Evolutionary conservation across 768 basidiomycete species (phyloP), one percentile per base, ranked within the genome.

Genomic region (Termitomyces sp.): DNA sequence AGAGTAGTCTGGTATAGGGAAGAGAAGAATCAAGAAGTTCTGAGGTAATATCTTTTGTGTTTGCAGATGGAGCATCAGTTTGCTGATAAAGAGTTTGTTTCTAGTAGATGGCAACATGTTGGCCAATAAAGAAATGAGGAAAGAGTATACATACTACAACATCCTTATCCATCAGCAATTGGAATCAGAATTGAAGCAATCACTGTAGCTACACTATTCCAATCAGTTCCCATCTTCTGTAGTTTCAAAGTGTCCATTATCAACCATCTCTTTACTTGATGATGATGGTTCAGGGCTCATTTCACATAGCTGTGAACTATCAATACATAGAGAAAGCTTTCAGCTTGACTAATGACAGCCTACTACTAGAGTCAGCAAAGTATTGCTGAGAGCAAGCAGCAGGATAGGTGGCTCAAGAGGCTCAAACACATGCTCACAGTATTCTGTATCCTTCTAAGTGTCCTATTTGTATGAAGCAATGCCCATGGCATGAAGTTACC

Each of bases 291-390:
- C 90, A 0, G 88, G 89, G 60, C 86, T 90, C 11, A 89, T 91
- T 61, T 92, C 90, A 41, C 89, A 74, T 7, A 90, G 89, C 63
- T 91, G 89, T 0, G 90, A 92, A 63, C 89, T 91, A 63, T 90
- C 87, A 17, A 92, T 90, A 12, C 90, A 77, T 9, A 87, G 89
- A 1, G 90, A 90, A 1, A 84, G 86, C 65, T 84, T 84, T 35
- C 85, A 71, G 37, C 61, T 64, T 21, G 71, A 63, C 5, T 65
- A 56, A 55, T 70, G 66, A 43, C 65, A 62, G 56, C 69, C 68
- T 41, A 65, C 44, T 14, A 63, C 59, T n/a, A n/a, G n/a, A 41
- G 35, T 57, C 7, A 57, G 60, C 47, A 79, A n/a, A n/a, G n/a
- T n/a, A n/a, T n/a, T 55, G 0, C 80, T 75, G 19, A 81, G 74